A percentile compares a stretch with the other conserved stretches of the same genome.
Evolutionary conservation across 2,329 filamentous ascomycete genomes (phyloP).

Genomic region (Venturia pyrina): DNA sequence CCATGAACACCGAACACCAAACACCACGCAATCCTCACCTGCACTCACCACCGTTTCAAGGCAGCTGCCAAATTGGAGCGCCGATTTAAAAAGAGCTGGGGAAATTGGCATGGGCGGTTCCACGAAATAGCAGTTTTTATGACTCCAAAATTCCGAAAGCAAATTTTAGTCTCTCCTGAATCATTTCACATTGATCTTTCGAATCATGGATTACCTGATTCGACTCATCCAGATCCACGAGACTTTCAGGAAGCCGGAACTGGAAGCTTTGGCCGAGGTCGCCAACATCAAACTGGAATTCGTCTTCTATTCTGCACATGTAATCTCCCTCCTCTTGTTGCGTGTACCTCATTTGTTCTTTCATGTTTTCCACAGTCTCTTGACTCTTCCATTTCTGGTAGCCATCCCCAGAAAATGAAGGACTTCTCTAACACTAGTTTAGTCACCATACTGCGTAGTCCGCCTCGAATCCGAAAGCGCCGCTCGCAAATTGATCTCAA

Average conservation of each 20-base stretch:
- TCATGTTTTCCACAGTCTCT: neutral
- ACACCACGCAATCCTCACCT: neutral
- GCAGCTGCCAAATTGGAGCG: no score
- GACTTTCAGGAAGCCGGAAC: conserved; percentile 77
- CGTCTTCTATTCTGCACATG: conserved; percentile 62
- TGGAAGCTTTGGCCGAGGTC: conserved; percentile 66
- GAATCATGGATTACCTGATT: conserved; percentile 68
- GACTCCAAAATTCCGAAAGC: neutral
- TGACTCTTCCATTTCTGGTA: conserved; percentile 10
- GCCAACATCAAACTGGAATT: conserved; percentile 60
- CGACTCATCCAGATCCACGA: conserved; percentile 85
- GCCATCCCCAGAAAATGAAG: conserved; percentile 7
- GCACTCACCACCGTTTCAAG: neutral
- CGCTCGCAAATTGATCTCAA: conserved; percentile 57
- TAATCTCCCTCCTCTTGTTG: conserved; percentile 31
- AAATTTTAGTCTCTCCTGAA: no score
- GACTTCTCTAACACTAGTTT: conserved; percentile 12
- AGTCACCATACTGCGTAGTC: conserved; percentile 84
- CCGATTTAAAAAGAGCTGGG: neutral
- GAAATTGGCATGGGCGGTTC: neutral
- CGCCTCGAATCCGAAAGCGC: conserved; percentile 52
- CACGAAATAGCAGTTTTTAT: neutral
- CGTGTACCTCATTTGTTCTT: neutral
- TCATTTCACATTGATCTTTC: no score
- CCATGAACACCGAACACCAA: neutral